phyloP scores from a whole-genome alignment of 106 monocot genomes.

The Iris macrosiphon region DNA sequence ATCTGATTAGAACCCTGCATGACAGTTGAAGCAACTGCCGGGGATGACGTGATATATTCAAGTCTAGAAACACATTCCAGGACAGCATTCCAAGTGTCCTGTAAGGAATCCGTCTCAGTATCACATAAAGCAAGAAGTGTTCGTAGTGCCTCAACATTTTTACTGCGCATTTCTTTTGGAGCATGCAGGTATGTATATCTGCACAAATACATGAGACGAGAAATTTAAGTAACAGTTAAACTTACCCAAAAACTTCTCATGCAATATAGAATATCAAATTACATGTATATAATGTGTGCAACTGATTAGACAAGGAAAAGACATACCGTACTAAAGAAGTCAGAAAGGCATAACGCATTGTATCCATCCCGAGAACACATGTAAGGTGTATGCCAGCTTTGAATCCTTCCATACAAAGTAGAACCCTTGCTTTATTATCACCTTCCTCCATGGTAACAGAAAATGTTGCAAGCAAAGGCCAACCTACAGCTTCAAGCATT shows the following conservation, averaged over 20 bases:
- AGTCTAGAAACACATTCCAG: slow-evolving; percentile 98
- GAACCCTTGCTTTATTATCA: slow-evolving; percentile 71
- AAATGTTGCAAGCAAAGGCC: slow-evolving; percentile 96
- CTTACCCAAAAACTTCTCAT: too few species aligned
- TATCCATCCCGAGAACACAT: slow-evolving; percentile 89
- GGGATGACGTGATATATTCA: slow-evolving; percentile 81
- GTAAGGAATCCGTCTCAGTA: slow-evolving; percentile 64
- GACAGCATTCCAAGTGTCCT: slow-evolving; percentile 99
- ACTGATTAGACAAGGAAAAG: not conserved
- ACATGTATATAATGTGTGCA: too few species aligned
- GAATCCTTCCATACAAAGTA: slow-evolving; percentile 97
- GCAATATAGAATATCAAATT: too few species aligned
- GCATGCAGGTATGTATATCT: slow-evolving; percentile 97
- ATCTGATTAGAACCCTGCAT: slow-evolving; percentile 99
- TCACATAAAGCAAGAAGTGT: slow-evolving; percentile 71
- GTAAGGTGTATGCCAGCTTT: slow-evolving; percentile 83
- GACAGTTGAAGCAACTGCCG: slow-evolving; percentile 74
- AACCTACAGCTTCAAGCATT: slow-evolving; percentile 97
- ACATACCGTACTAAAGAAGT: slow-evolving; percentile 85
- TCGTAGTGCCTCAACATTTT: slow-evolving; percentile 96
- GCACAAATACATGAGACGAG: slow-evolving; percentile 14
- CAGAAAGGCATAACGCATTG: slow-evolving; percentile 97
- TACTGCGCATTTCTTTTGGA: slow-evolving; percentile 94
- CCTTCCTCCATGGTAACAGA: slow-evolving; percentile 96
- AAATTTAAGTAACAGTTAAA: not conserved